These are phyloP conservation scores for Vitis riparia DNA, from an alignment of 164 flowering plant species.

Conservation along the genomic window DNA sequence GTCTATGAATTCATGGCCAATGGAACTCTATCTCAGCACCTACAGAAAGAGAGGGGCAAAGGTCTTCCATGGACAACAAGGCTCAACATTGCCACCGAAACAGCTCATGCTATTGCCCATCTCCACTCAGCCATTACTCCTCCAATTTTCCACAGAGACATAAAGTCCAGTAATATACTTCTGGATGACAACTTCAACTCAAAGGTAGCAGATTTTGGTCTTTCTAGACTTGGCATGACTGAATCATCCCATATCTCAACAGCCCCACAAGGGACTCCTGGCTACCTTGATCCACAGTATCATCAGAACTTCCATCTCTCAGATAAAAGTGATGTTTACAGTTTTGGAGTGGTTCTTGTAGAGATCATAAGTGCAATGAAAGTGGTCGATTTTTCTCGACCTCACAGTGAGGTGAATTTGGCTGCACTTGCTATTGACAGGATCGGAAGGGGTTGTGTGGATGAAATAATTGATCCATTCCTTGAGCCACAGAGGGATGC, in stretches of 20 bases:
- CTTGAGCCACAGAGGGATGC: conserved; percentile 60
- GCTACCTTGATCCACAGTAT: conserved; percentile 70
- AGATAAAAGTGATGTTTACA: conserved; percentile 70
- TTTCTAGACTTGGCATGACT: conserved; percentile 55
- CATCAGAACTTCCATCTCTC: conserved; percentile 66
- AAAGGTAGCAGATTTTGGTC: conserved; percentile 71
- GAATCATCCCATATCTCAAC: conserved; percentile 66
- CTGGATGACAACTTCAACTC: conserved; percentile 47
- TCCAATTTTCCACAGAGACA: conserved; percentile 69
- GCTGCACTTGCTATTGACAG: conserved; percentile 69
- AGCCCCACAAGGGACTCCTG: conserved; percentile 76
- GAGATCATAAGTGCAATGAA: conserved; percentile 65
- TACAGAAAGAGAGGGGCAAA: conserved; percentile 56
- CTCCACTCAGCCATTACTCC: conserved; percentile 63
- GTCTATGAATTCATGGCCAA: conserved; percentile 75
- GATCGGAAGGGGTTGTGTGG: conserved; percentile 57
- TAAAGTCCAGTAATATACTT: conserved; percentile 67
- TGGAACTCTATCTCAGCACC: conserved; percentile 67
- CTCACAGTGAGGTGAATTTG: conserved; percentile 55
- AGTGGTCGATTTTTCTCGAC: conserved; percentile 63
- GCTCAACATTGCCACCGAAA: conserved; percentile 61
- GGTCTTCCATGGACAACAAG: conserved; percentile 68
- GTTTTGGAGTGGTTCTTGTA: conserved; percentile 64
- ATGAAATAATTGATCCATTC: conserved; percentile 59
- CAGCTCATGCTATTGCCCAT: conserved; percentile 63